Evolutionary conservation across 495 filamentous ascomycete species (phyloP).

Genomic region (Zalerion maritima): DNA sequence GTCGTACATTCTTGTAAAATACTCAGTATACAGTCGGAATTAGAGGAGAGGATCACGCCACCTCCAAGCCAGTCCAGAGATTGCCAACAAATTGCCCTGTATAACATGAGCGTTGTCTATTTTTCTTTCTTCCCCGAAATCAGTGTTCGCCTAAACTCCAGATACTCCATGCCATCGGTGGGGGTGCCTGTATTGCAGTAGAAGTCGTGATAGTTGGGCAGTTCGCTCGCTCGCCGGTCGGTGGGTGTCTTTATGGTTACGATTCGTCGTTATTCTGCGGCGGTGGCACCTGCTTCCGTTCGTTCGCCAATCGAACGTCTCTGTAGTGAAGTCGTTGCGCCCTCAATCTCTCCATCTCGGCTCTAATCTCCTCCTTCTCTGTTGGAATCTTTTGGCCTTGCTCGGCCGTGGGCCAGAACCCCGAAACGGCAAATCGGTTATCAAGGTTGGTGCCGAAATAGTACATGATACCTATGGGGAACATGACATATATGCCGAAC

Average conservation of each 20-base stretch:
- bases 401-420: constrained; percentile 85
- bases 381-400: constrained; percentile 80
- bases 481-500: constrained; percentile 98
- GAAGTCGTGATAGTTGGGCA: constrained; percentile 3
- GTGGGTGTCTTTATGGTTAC: constrained; percentile 1
- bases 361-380: constrained; percentile 73
- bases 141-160: too few species aligned
- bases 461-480: constrained; percentile 98
- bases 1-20: too few species aligned
- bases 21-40: too few species aligned
- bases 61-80: too few species aligned
- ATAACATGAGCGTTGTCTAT: too few species aligned
- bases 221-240: background rate
- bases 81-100: too few species aligned
- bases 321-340: constrained; percentile 42
- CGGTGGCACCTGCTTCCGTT: constrained; percentile 30
- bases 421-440: constrained; percentile 67
- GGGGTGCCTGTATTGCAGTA: too few species aligned
- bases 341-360: constrained; percentile 61
- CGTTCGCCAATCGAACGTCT: constrained; percentile 41
- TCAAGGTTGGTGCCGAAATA: constrained; percentile 99
- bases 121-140: background rate
- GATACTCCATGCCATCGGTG: too few species aligned
- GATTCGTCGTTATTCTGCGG: too few species aligned
- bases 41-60: too few species aligned